Percentiles rank a stretch among this genome's conserved stretches.
These are phyloP conservation scores for Podospora tetraspora DNA, from an alignment of 495 filamentous ascomycete species.

Conservation along the genomic window DNA sequence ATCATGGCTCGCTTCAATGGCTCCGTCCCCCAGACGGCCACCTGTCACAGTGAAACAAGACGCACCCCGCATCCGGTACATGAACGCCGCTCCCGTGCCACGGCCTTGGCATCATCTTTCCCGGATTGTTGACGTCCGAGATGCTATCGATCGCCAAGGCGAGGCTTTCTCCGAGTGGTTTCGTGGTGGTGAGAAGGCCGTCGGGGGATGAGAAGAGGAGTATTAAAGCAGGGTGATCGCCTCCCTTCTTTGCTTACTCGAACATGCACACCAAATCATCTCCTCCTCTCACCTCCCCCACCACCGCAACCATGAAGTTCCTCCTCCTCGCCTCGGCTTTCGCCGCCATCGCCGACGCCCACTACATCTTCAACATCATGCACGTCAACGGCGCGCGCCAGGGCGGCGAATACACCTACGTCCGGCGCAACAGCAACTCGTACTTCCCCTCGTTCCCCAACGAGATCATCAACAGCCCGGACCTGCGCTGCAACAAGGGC, in stretches of 20 bases:
- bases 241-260: too few relatives aligned
- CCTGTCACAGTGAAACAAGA: not conserved
- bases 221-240: not conserved
- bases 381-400: constrained; percentile 36
- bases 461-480: constrained; percentile 36
- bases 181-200: not conserved
- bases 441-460: constrained; percentile 37
- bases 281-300: not conserved
- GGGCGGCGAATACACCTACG: constrained; percentile 39
- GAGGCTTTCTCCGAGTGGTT: not conserved
- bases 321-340: constrained; percentile 24
- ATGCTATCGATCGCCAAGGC: constrained; percentile 13
- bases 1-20: not conserved
- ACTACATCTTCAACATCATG: constrained; percentile 41
- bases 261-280: not conserved
- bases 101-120: constrained; percentile 5
- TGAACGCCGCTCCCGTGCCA: constrained; percentile 13
- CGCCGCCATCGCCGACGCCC: constrained; percentile 29
- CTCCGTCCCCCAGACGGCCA: not conserved
- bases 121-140: constrained; percentile 11
- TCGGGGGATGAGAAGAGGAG: not conserved
- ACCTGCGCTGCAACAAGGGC: constrained; percentile 48
- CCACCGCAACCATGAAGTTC: constrained; percentile 26
- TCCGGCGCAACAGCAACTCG: constrained; percentile 35
- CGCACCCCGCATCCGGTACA: constrained; percentile 20